Conservation (phyloP, 345 rosid species). For the Geranium brycei region DNA sequence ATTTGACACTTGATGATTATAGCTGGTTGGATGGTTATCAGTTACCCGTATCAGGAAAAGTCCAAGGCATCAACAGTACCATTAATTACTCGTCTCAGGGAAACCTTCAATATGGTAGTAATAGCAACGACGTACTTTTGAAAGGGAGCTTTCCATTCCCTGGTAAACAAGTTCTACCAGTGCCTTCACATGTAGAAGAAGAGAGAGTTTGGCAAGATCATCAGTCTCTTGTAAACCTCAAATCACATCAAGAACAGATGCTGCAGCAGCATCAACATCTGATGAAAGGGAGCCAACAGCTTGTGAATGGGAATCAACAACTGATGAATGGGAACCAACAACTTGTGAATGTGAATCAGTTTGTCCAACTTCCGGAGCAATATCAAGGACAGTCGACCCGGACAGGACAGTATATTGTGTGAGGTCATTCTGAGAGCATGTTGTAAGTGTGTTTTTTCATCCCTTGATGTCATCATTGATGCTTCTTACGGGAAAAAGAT, state of each 20-base stretch:
- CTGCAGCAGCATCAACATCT: conserved; percentile 29
- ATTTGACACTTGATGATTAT: conserved; percentile 60
- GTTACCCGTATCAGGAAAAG: conserved; percentile 36
- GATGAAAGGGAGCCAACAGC: neutral
- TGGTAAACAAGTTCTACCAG: conserved; percentile 50
- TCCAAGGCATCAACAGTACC: conserved; percentile 31
- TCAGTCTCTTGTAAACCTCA: conserved; percentile 30
- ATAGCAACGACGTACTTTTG: conserved; percentile 39
- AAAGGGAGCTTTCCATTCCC: conserved; percentile 71
- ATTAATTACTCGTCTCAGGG: conserved; percentile 29
- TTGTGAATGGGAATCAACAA: conserved; percentile 6
- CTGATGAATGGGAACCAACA: conserved; percentile 12
- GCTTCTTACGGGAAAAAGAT: conserved; percentile 1
- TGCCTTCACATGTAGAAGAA: conserved; percentile 37
- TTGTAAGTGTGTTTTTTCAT: conserved; percentile 22
- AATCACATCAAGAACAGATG: conserved; percentile 37
- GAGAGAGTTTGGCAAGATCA: conserved; percentile 43
- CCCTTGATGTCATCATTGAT: neutral
- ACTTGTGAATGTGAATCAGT: conserved; percentile 23
- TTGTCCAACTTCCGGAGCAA: conserved; percentile 56
- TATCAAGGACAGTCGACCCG: conserved; percentile 71
- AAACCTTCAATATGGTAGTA: conserved; percentile 31
- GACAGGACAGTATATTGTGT: conserved; percentile 71
- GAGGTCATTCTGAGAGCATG: conserved; percentile 38
- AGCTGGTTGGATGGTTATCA: conserved; percentile 98